Base-by-base conservation (phyloP, 768 basidiomycete genomes). In the Tephrocybe sp. region DNA sequence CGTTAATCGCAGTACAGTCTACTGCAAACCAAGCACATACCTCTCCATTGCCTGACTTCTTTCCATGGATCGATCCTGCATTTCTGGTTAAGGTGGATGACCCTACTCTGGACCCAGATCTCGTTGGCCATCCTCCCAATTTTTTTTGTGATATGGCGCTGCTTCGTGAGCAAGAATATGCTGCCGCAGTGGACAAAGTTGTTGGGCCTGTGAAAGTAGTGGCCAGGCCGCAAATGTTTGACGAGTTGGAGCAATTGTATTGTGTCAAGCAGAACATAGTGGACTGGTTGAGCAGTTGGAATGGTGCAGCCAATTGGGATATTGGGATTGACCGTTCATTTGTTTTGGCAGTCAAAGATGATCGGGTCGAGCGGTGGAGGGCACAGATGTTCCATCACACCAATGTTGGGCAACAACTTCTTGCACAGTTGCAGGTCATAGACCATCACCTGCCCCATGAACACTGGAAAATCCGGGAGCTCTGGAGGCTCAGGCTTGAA, bases 401-500 rank as follows among this genome's bases (percentile, higher is more conserved):
- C 13, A 24, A 9, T 13, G 2, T 6, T 9, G 47, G 47, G 7
- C 42, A 36, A 1, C 8, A 4, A 5, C 6, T 49, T 13, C 34
- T 53, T 1, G 11, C 7, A 2, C 30, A 34, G 15, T 16, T 53
- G 8, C 26, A 30, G 8, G 15, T 12, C 5, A 44, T 53, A 34
- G 28, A 49, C 9, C 31, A 38, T 13, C 9, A 12, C 5, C 42
- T 54, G 16, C 52, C 52, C 2, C 21, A n/a, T 9, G 38, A 49
- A 19, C n/a, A 37, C 6, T 49, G 42, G 41, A 44, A 39, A 8
- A 21, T 55, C 4, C 25, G 32, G 18, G 32, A 44, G 36, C 15
- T 52, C 0, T 55, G 46, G 50, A 38, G 37, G n/a, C 31, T 41
- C 6, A 3, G 40, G 16, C 24, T 52, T 4, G 46, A 48, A 28